These are phyloP conservation scores for Xanthoconium purpureum DNA, from an alignment of 768 basidiomycete genomes.

Conservation along the genomic window DNA sequence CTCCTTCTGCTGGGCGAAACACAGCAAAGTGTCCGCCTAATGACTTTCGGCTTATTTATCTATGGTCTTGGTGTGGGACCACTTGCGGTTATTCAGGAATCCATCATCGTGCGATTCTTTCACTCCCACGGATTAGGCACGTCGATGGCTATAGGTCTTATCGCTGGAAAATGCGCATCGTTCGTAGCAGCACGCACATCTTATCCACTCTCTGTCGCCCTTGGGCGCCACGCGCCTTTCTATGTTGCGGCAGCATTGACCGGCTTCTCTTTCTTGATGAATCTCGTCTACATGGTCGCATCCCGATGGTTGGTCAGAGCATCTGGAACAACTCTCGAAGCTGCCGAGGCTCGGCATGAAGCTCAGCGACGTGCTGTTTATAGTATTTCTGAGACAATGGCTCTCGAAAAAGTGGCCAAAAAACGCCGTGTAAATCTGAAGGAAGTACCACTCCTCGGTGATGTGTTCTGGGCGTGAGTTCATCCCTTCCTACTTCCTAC, in stretches of 20 bases:
- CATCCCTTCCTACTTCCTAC: neutral
- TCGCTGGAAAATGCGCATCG: conserved; percentile 75
- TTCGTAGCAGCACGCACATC: conserved; percentile 74
- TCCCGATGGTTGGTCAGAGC: conserved; percentile 64
- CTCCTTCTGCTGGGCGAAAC: conserved; percentile 67
- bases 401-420: conserved; percentile 60
- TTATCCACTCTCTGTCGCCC: conserved; percentile 68
- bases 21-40: conserved; percentile 55
- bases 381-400: conserved; percentile 55
- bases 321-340: conserved; percentile 62
- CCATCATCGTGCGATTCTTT: conserved; percentile 82
- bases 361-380: conserved; percentile 44
- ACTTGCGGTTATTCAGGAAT: conserved; percentile 79
- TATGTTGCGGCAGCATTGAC: conserved; percentile 64
- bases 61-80: conserved; percentile 81
- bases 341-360: conserved; percentile 56
- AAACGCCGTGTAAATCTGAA: conserved; percentile 60
- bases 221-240: conserved; percentile 72
- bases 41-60: conserved; percentile 74
- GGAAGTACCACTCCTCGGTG: conserved; percentile 65
- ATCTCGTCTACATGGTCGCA: conserved; percentile 61
- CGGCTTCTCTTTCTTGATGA: conserved; percentile 62
- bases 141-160: conserved; percentile 78
- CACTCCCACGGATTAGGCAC: conserved; percentile 69
- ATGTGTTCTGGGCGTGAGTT: conserved; percentile 74